phyloP scores from a whole-genome alignment of 2,329 filamentous ascomycete genomes.

The Diaporthe velutina region DNA sequence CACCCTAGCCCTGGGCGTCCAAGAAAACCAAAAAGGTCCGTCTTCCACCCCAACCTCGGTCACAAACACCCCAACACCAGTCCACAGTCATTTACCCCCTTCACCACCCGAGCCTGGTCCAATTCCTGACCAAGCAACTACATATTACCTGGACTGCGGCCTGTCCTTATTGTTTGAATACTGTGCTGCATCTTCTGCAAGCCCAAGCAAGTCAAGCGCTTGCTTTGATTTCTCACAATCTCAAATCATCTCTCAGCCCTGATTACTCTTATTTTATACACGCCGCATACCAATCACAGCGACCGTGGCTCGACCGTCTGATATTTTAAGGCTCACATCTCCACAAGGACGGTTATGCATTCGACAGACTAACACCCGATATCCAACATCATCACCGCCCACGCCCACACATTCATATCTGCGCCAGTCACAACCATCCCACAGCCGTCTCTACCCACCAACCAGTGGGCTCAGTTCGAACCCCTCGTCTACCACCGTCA shows the following conservation, averaged over 20 bases:
- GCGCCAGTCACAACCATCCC: conserved; percentile 38
- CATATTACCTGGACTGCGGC: not conserved
- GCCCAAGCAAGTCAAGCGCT: not conserved
- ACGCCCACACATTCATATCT: not conserved
- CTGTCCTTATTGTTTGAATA: conserved; percentile 9
- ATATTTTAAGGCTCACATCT: conserved; percentile 8
- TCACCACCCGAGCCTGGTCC: not conserved
- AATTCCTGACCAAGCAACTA: conserved; percentile 26
- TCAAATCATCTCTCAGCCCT: conserved; percentile 17
- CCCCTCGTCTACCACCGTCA: conserved; percentile 30
- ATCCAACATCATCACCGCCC: not conserved
- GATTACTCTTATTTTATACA: not conserved
- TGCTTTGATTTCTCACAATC: conserved; percentile 15
- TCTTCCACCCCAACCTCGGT: conserved; percentile 22
- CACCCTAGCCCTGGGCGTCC: conserved; percentile 8
- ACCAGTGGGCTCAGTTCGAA: conserved; percentile 5
- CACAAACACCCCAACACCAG: not conserved
- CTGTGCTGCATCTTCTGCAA: not conserved
- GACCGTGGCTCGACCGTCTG: conserved; percentile 36
- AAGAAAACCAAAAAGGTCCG: conserved; percentile 11
- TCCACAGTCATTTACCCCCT: not conserved
- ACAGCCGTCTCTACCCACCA: not conserved
- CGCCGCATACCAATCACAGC: not conserved
- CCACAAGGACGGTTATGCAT: conserved; percentile 30
- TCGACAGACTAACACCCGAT: conserved; percentile 12